Evolutionary conservation across 148 eudicot species (phyloP).

Genomic region (Rhododendron vialii): DNA sequence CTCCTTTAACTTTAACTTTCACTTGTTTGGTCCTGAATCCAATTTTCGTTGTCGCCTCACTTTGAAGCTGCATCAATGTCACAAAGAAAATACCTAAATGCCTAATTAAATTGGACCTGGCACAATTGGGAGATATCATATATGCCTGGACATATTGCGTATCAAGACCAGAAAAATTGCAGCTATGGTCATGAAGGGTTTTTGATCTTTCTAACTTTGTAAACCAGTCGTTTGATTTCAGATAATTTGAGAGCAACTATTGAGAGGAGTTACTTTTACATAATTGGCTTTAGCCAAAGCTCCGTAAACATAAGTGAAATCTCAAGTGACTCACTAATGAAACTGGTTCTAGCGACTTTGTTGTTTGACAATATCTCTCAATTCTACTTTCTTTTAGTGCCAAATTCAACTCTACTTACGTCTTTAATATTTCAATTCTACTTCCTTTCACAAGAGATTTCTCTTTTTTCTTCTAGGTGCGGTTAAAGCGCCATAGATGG

Average conservation of each 20-base stretch:
- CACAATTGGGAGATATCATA: neutral
- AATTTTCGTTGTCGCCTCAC: neutral
- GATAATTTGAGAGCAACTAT: neutral
- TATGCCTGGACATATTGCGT: neutral
- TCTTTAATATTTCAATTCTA: neutral
- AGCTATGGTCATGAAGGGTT: neutral
- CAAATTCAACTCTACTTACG: neutral
- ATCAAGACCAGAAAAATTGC: neutral
- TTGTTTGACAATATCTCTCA: neutral
- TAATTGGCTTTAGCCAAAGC: neutral
- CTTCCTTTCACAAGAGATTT: neutral
- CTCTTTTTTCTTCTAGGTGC: constrained; percentile 39
- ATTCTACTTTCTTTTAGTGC: neutral
- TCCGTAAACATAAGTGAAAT: neutral
- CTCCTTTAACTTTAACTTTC: neutral
- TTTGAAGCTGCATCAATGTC: neutral
- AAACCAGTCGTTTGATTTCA: neutral
- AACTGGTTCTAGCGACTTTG: neutral
- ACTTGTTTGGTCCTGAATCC: neutral
- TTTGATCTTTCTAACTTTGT: neutral
- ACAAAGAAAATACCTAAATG: neutral
- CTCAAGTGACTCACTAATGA: neutral
- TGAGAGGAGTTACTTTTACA: neutral
- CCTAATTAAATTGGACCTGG: neutral
- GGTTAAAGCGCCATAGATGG: constrained; percentile 93